phyloP scores from a whole-genome alignment of 306 rosid species.

The Prunus mongolica region DNA sequence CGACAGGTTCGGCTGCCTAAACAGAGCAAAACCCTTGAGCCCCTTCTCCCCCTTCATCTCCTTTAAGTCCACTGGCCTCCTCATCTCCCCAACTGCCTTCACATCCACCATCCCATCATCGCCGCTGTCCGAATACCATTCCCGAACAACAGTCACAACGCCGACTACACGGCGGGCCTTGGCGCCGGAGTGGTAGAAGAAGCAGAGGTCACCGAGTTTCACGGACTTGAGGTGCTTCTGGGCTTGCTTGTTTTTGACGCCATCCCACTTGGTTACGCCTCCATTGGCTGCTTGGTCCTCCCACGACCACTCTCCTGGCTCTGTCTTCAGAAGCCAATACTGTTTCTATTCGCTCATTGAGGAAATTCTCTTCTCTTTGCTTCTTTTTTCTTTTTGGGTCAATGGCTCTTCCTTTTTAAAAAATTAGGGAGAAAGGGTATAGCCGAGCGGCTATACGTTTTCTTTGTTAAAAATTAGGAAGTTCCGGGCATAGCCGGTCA shows the following conservation, averaged over 20 bases:
- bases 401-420: too few relatives aligned
- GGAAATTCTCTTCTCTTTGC: not conserved
- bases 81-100: conserved; percentile 74
- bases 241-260: conserved; percentile 88
- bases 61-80: conserved; percentile 57
- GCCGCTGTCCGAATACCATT: conserved; percentile 43
- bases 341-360: conserved; percentile 24
- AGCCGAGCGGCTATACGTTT: too few relatives aligned
- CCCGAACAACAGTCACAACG: conserved; percentile 54
- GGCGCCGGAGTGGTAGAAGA: conserved; percentile 83
- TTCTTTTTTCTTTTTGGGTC: not conserved
- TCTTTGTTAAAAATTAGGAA: too few relatives aligned
- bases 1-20: conserved; percentile 68
- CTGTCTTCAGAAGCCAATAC: conserved; percentile 73
- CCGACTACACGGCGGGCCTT: conserved; percentile 77
- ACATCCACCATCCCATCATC: conserved; percentile 58
- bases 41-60: conserved; percentile 64
- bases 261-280: conserved; percentile 79
- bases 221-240: conserved; percentile 76
- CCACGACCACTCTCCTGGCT: conserved; percentile 89
- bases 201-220: conserved; percentile 60
- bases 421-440: too few relatives aligned
- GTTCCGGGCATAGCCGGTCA: rapidly evolving
- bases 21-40: conserved; percentile 48
- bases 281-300: conserved; percentile 74